Evolutionary conservation across 2,329 filamentous ascomycete species (phyloP).

Genomic region (Nemania bipapillata): DNA sequence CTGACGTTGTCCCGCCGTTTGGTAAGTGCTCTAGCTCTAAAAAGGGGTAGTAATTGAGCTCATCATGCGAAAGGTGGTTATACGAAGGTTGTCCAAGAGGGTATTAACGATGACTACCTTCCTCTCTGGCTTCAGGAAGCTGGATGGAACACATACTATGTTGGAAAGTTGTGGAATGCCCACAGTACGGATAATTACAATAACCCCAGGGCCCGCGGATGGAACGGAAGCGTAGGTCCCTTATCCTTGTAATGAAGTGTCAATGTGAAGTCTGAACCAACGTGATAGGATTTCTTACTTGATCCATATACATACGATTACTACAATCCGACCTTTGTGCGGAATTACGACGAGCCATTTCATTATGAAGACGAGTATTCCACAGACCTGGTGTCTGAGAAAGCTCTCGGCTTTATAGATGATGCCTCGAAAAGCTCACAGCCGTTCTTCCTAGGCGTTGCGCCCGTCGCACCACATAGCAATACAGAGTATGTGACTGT

Average conservation of each 20-base stretch:
- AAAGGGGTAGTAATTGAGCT: not conserved
- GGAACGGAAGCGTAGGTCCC: conserved; percentile 61
- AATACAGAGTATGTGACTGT: too few relatives aligned
- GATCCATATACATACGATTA: conserved; percentile 73
- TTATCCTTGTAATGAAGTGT: too few relatives aligned
- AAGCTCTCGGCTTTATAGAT: conserved; percentile 64
- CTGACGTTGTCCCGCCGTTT: conserved; percentile 65
- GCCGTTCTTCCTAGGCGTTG: conserved; percentile 70
- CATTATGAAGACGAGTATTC: conserved; percentile 66
- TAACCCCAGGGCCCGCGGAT: conserved; percentile 66
- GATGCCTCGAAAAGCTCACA: conserved; percentile 61
- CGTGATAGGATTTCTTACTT: conserved; percentile 62
- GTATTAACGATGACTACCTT: conserved; percentile 73
- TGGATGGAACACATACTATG: conserved; percentile 77
- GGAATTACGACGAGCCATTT: conserved; percentile 65
- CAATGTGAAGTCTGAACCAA: too few relatives aligned
- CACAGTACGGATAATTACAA: conserved; percentile 71
- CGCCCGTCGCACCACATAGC: conserved; percentile 64
- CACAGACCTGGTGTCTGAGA: conserved; percentile 64
- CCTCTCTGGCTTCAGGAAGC: conserved; percentile 76
- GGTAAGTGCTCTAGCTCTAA: conserved; percentile 57
- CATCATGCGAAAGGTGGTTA: conserved; percentile 61
- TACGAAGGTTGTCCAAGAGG: conserved; percentile 72
- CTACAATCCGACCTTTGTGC: conserved; percentile 68
- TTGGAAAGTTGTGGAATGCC: conserved; percentile 76